Base-by-base conservation (phyloP, 1,284 basidiomycete species). In the Phylloboletellus chloephorus region DNA sequence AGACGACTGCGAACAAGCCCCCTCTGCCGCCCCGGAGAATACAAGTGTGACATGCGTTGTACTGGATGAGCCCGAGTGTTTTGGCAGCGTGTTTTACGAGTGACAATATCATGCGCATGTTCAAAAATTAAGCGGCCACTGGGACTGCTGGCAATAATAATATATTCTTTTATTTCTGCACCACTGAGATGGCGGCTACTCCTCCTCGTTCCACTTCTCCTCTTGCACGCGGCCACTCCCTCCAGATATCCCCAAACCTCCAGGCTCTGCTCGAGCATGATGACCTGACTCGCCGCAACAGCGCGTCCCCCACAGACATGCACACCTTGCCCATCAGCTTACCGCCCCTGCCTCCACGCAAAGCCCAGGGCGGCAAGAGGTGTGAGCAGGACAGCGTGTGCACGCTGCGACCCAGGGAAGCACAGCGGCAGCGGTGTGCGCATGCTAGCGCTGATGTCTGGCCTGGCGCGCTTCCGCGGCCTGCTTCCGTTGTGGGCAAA, bases 191-290 rank as follows among this genome's bases (percentile, higher is more conserved):
- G 57, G 40, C 52, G 17, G 47, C 41, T 16, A 41, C 47, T 1
- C 50, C 54, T 8, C 49, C 56, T 1, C 58, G 58, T 21, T 8
- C 58, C 4, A 31, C 40, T 3, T 46, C 58, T 3, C 58, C 53
- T 2, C n/a, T 24, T 0, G 15, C 37, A 1, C 31, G 32, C 0
- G 20, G 12, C 2, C 38, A 45, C 10, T 57, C 65, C 1, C 59
- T 80, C 37, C 61, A 69, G 15, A 82, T 82, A 44, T 79, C 77
- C 3, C 71, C 74, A 1, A 72, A 82, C 55, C 71, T 81, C 33
- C 72, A 78, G 48, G 79, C 79, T 7, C 56, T 82, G 7, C 65
- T 82, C 43, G 71, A 78, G 52, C 73, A 77, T 49, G 79, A 79
- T 43, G 76, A 79, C 42, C 66, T 67, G 40, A 58, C 48, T 3